These are phyloP conservation scores for Mesembryanthemum crystallinum DNA, from an alignment of 148 eudicot species.

Conservation along the genomic window DNA sequence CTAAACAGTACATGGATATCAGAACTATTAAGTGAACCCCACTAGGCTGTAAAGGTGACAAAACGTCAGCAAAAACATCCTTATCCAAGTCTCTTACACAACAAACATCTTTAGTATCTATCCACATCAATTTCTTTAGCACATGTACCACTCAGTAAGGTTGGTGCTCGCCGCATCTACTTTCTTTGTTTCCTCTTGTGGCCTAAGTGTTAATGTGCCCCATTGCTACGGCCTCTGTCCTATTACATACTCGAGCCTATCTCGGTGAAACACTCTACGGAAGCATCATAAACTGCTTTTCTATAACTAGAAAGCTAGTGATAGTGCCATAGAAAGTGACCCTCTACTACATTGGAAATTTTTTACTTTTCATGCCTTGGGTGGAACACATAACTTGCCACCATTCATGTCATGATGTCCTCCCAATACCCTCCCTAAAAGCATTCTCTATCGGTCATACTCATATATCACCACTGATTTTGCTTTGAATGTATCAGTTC, in stretches of 20 bases:
- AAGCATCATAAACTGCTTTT: conserved; percentile 28
- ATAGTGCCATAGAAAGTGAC: conserved; percentile 22
- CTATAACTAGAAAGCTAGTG: conserved; percentile 18
- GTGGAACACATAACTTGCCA: conserved; percentile 22
- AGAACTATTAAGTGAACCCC: conserved; percentile 3
- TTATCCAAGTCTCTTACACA: conserved; percentile 16
- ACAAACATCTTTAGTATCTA: conserved; percentile 1
- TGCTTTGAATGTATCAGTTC: neutral
- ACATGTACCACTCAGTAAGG: conserved; percentile 27
- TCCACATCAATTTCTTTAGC: conserved; percentile 17
- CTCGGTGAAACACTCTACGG: conserved; percentile 22
- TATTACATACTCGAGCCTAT: conserved; percentile 15
- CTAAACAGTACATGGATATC: neutral
- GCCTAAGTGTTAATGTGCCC: conserved; percentile 7
- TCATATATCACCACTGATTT: neutral
- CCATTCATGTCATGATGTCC: conserved; percentile 23
- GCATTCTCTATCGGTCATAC: conserved; percentile 8
- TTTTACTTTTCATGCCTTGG: conserved; percentile 8
- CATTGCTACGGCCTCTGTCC: conserved; percentile 14
- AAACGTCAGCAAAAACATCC: conserved; percentile 14
- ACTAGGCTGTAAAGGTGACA: neutral
- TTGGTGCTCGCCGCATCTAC: conserved; percentile 36
- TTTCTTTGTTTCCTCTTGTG: conserved; percentile 15
- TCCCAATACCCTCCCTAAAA: neutral
- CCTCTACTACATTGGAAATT: conserved; percentile 1